Evolutionary conservation across 1,284 basidiomycete species (phyloP), one percentile per base, ranked within the genome.

Genomic region (Hypsizygus ulmarius): DNA sequence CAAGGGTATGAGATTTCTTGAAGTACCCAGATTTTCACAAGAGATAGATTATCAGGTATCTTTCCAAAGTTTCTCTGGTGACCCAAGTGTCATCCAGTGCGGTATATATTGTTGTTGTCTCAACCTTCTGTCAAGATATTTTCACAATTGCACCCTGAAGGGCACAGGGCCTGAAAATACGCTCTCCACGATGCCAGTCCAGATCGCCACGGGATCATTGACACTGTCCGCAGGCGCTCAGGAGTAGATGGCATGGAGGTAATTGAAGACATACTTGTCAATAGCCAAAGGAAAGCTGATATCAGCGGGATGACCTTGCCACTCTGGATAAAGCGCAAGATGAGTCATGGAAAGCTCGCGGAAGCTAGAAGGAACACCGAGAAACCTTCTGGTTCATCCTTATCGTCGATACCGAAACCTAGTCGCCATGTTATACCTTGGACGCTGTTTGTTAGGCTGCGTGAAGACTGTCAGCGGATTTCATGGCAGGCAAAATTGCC

Each of bases 401-500:
- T 65, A 59, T 81, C 64, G 42, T 76, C 65, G 39, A 82, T 67
- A 3, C 80, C 80, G 58, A 76, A 82, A 1, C 73, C 80, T n/a
- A 84, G 69, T 45, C 80, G 66, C 79, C 80, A 84, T 10, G 80
- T 81, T 39, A 82, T 75, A 40, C 80, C 80, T 62, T 79, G 74
- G 3, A 78, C 65, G 48, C 73, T 75, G 60, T 79, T 79, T 10
- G 71, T 73, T 43, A 75, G 53, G 53, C 77, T 78, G 32, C n/a
- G 39, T n/a, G 30, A 37, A 34, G 33, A 21, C 30, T 47, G 45
- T 55, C 19, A 37, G 37, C 43, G 49, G 10, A 38, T 38, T 39
- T 38, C 27, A 16, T 46, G 7, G 25, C 10, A 12, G 27, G 10
- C 11, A 39, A 16, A 35, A 36, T 14, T 19, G 5, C 6, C 19